Conservation (phyloP, 345 rosid species). For the Eucalyptus globulus region DNA sequence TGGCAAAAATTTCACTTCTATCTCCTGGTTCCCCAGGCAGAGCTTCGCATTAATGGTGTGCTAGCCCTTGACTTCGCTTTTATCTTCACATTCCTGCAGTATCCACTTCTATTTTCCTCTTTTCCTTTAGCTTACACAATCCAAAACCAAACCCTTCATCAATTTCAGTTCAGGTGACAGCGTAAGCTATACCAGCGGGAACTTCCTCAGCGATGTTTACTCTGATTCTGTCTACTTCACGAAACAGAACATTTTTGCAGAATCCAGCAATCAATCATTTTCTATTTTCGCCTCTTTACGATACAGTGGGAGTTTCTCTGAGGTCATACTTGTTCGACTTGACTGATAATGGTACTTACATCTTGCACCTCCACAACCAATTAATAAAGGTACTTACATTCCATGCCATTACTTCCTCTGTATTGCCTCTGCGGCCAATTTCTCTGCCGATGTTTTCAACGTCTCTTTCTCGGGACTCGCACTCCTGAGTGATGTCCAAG, state of each 20-base stretch:
- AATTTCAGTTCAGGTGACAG: conserved; percentile 6
- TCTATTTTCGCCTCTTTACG: conserved; percentile 1
- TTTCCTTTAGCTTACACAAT: background rate
- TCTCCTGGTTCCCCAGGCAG: background rate
- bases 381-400: conserved; percentile 10
- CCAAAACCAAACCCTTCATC: background rate
- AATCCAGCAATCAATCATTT: background rate
- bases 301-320: conserved; percentile 30
- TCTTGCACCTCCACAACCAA: conserved; percentile 14
- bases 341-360: conserved; percentile 9
- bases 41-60: background rate
- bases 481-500: conserved; percentile 7
- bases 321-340: conserved; percentile 14
- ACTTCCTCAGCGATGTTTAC: background rate
- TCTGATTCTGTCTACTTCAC: background rate
- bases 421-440: background rate
- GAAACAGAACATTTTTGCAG: background rate
- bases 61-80: background rate
- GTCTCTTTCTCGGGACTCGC: conserved; percentile 15
- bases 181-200: background rate
- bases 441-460: conserved; percentile 13
- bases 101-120: background rate
- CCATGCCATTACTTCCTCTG: conserved; percentile 28
- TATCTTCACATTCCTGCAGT: background rate
- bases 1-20: background rate